A percentile compares a stretch with the other conserved stretches of the same genome.
Evolutionary conservation across 495 filamentous ascomycete genomes (phyloP).

Genomic region (Astrothelium macrocarpum): DNA sequence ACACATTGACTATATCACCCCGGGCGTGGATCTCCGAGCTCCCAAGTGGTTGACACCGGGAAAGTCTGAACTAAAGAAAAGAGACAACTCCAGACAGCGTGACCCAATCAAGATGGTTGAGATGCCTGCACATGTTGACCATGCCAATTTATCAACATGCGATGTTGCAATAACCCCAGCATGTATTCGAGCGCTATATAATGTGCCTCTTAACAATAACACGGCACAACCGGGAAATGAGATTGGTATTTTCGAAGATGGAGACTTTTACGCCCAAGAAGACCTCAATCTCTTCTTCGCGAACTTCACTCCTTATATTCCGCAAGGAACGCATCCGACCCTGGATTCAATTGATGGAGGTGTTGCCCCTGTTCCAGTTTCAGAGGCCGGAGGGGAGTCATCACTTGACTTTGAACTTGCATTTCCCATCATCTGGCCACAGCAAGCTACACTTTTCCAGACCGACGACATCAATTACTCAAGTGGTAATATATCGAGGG

Average conservation of each 20-base stretch:
- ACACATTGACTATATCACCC: slow-evolving; percentile 23
- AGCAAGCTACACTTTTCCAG: slow-evolving; percentile 17
- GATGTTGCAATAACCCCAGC: slow-evolving; percentile 17
- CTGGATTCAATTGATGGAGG: slow-evolving; percentile 22
- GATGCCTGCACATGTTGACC: background rate
- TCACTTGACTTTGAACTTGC: slow-evolving; percentile 19
- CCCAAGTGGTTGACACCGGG: background rate
- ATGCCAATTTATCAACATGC: slow-evolving; percentile 11
- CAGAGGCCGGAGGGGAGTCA: slow-evolving; percentile 16
- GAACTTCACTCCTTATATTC: slow-evolving; percentile 20
- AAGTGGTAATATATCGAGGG: slow-evolving; percentile 4
- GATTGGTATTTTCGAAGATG: slow-evolving; percentile 21
- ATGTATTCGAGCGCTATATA: slow-evolving; percentile 18
- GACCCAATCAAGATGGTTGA: background rate
- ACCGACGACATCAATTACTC: slow-evolving; percentile 18
- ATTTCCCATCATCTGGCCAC: slow-evolving; percentile 23
- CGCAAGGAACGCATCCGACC: slow-evolving; percentile 20
- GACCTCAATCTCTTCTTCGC: slow-evolving; percentile 22
- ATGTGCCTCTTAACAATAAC: slow-evolving; percentile 11
- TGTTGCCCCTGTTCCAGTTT: slow-evolving; percentile 11
- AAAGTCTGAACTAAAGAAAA: background rate
- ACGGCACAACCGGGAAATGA: slow-evolving; percentile 16
- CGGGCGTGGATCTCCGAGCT: slow-evolving; percentile 11
- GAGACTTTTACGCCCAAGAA: slow-evolving; percentile 15
- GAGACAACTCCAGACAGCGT: background rate